Evolutionary conservation across 2,329 filamentous ascomycete genomes (phyloP).

Genomic region (Coleophoma eucalyptorum): DNA sequence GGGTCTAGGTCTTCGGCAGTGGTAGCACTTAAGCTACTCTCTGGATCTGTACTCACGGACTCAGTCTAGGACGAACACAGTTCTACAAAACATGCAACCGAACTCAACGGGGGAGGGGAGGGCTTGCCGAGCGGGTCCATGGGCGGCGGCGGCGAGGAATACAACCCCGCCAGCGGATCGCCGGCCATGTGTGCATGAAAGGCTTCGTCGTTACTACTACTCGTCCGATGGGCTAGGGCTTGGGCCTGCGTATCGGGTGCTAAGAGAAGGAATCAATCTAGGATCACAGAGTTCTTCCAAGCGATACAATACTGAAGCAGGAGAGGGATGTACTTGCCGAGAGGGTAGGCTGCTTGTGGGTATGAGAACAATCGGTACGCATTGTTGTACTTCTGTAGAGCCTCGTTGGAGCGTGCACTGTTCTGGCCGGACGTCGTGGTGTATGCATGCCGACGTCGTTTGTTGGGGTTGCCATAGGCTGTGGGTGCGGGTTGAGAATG

Average conservation of each 20-base stretch:
- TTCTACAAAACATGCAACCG: conserved; percentile 39
- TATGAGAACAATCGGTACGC: neutral
- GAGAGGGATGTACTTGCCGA: neutral
- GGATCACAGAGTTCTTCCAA: neutral
- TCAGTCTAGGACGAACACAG: conserved; percentile 62
- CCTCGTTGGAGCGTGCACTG: neutral
- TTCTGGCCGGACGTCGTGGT: neutral
- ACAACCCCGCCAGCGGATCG: conserved; percentile 63
- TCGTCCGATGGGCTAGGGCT: neutral
- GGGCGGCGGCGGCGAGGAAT: conserved; percentile 77
- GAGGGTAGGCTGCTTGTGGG: neutral
- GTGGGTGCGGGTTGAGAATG: neutral
- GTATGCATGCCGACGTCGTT: neutral
- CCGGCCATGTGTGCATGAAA: conserved; percentile 25
- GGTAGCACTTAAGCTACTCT: neutral
- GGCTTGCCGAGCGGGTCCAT: conserved; percentile 90
- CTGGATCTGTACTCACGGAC: conserved; percentile 40
- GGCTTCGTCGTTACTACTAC: neutral
- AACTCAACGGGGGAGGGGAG: conserved; percentile 37
- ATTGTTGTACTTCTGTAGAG: neutral
- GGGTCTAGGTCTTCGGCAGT: neutral
- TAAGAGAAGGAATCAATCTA: conserved; percentile 2
- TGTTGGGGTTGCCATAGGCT: neutral
- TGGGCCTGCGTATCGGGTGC: neutral
- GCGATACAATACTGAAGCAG: neutral